Evolutionary conservation across 352 stramenopile genomes (phyloP), one percentile per base, ranked within the genome.

Genomic region (Pythium pectinolyticum): DNA sequence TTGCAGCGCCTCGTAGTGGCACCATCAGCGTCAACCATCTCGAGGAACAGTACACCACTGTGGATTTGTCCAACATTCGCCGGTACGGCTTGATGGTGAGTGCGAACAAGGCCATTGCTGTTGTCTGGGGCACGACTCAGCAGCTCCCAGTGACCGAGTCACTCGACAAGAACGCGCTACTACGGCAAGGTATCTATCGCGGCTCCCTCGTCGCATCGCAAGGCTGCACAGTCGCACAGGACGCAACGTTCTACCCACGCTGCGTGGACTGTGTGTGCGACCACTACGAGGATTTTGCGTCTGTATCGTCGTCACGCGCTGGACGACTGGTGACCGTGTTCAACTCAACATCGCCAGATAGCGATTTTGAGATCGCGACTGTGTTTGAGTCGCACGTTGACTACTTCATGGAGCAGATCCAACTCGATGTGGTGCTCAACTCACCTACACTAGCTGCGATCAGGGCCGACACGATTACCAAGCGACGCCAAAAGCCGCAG

Each of bases 111-210:
- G 37, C 27, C 24, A 50, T 59, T 22, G 52, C 52, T 6, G 27
- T 59, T 4, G 19, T 59, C 7, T 59, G 52, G 52, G 52, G 52
- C 35, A 59, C 24, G 24, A 59, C 52, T 12, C 35, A n/a, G 35
- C 52, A 59, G 25, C 39, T 59, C 1, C 52, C 52, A 17, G 37
- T 25, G 27, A 50, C 6, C 5, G 52, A 59, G 39, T 10, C 25
- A 0, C 35, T 63, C 2, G 46, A 63, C 46, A 54, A 63, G 28
- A 32, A 56, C 10, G 46, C n/a, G 45, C 56, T 63, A 32, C 28
- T 63, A 31, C 56, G 56, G 7, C 56, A 63, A 25, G 56, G 56
- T 17, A 63, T 63, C 24, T 63, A 63, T 37, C 56, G 56, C 34
- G 56, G 56, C 45, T 55, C 35, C 6, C 24, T 59, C 17, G 28